Percentiles rank a stretch among this genome's conserved stretches.
phyloP scores from a whole-genome alignment of 805 yeast species.

The Blastobotrys parvus region DNA sequence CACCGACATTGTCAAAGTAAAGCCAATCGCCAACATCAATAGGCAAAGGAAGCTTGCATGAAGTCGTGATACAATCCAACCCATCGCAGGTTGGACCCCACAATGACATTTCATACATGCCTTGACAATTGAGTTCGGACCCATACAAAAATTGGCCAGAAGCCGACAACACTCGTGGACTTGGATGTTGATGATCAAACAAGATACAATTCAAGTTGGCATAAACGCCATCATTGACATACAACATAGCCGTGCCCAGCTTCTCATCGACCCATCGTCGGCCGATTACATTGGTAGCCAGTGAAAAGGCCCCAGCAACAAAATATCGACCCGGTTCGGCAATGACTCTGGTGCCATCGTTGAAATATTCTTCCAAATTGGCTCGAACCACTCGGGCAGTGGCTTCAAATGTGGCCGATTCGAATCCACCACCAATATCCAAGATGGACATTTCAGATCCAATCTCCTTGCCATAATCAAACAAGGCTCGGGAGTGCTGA shows the following conservation, averaged over 20 bases:
- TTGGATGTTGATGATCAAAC: constrained; percentile 82
- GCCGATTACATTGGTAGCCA: constrained; percentile 82
- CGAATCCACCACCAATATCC: constrained; percentile 94
- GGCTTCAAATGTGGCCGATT: constrained; percentile 46
- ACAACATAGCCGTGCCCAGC: constrained; percentile 54
- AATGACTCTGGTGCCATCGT: constrained; percentile 45
- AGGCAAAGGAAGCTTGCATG: constrained; percentile 45
- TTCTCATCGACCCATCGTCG: constrained; percentile 43
- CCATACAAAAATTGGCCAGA: constrained; percentile 6
- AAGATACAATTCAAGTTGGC: constrained; percentile 92
- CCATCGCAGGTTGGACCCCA: constrained; percentile 99
- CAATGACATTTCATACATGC: constrained; percentile 39
- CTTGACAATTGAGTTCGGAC: constrained; percentile 7
- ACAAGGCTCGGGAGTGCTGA: constrained; percentile 57
- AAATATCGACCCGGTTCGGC: constrained; percentile 94
- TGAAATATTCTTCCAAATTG: constrained; percentile 54
- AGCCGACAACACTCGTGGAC: constrained; percentile 57
- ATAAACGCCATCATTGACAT: constrained; percentile 90
- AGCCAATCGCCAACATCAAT: constrained; percentile 88
- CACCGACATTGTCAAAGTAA: constrained; percentile 75
- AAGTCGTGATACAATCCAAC: constrained; percentile 65
- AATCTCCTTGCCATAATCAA: constrained; percentile 49
- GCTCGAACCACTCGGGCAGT: constrained; percentile 49
- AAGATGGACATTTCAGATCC: constrained; percentile 41
- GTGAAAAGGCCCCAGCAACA: constrained; percentile 76